Percentiles rank a stretch among this genome's conserved stretches.
These are phyloP conservation scores for Polyplosphaeria fusca DNA, from an alignment of 495 filamentous ascomycete genomes.

Conservation along the genomic window DNA sequence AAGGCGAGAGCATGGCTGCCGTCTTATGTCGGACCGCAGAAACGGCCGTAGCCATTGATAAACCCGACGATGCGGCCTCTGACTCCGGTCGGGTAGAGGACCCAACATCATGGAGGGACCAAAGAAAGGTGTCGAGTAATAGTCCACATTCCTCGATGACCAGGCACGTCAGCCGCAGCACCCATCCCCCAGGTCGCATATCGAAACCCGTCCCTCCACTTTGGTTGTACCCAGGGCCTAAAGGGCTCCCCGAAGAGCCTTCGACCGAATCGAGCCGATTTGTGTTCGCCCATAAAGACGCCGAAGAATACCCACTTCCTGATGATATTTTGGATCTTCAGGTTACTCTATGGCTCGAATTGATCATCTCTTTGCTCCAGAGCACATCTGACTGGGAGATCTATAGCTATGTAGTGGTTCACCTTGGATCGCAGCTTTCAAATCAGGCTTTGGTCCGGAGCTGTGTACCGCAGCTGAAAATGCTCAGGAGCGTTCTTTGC, in stretches of 20 bases:
- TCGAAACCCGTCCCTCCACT: slow-evolving; percentile 50
- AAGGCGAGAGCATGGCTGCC: slow-evolving; percentile 68
- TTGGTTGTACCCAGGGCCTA: slow-evolving; percentile 54
- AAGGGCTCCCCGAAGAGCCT: slow-evolving; percentile 50
- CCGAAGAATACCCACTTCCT: slow-evolving; percentile 18
- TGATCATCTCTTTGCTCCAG: slow-evolving; percentile 68
- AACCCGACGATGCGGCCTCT: slow-evolving; percentile 23
- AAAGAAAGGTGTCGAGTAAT: slow-evolving; percentile 29
- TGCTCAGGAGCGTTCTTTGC: slow-evolving; percentile 73
- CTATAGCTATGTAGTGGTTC: slow-evolving; percentile 83
- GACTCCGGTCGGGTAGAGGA: slow-evolving; percentile 31
- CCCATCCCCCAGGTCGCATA: slow-evolving; percentile 27
- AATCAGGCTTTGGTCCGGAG: slow-evolving; percentile 82
- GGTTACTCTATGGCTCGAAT: slow-evolving; percentile 72
- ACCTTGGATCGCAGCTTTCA: slow-evolving; percentile 81
- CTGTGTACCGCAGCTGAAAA: slow-evolving; percentile 67
- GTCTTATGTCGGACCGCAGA: slow-evolving; percentile 65
- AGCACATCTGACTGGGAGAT: slow-evolving; percentile 86
- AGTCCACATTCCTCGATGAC: slow-evolving; percentile 37
- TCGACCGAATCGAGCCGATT: slow-evolving; percentile 36
- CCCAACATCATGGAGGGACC: slow-evolving; percentile 18
- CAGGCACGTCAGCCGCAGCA: slow-evolving; percentile 38
- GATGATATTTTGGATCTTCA: slow-evolving; percentile 49
- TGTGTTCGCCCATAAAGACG: slow-evolving; percentile 38
- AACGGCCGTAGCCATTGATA: slow-evolving; percentile 29